Evolutionary conservation across 164 flowering plant genomes (phyloP), one percentile per base, ranked within the genome.

Genomic region (Platanus orientalis): DNA sequence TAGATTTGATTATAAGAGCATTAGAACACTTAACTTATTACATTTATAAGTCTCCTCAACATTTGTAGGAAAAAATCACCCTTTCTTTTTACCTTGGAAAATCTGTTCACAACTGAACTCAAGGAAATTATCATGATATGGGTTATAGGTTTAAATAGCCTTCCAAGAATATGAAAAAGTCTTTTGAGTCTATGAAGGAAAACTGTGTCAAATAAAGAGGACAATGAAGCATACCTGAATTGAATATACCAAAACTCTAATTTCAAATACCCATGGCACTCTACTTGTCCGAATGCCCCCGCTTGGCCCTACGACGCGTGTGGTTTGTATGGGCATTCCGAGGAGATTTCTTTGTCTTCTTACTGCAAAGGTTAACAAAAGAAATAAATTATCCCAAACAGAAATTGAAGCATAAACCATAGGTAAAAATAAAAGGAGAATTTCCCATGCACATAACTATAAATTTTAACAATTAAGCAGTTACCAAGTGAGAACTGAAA

Each of bases 291-390:
- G 77, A 23, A 57, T 73, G 75, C 19, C 54, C 77, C 39, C 81
- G 63, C 54, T 78, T 78, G 17, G 71, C 62, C 76, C 79, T 86
- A n/a, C 88, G 87, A 49, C 89, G 91, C 39, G 76, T 47, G 54
- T 82, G 83, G 66, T 66, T 52, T 61, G 76, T 27, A 65, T 73
- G 49, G 64, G 72, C 61, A 69, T 23, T 65, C 56, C 80, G 71
- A 67, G 26, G 45, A 23, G 80, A 73, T 60, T 71, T 83, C 73
- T 60, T 82, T 25, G 74, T 53, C 61, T 81, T 86, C 59, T 69
- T 79, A 63, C 89, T 88, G 85, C 76, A 70, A 27, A 54, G 25
- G 25, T 20, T 45, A 16, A 42, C 12, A 34, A 16, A 50, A 23
- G 24, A 54, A 17, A 26, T 27, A 27, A 21, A 19, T 4, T 17